Conservation (phyloP, 2,329 filamentous ascomycete species). For the Colletotrichum tropicale region DNA sequence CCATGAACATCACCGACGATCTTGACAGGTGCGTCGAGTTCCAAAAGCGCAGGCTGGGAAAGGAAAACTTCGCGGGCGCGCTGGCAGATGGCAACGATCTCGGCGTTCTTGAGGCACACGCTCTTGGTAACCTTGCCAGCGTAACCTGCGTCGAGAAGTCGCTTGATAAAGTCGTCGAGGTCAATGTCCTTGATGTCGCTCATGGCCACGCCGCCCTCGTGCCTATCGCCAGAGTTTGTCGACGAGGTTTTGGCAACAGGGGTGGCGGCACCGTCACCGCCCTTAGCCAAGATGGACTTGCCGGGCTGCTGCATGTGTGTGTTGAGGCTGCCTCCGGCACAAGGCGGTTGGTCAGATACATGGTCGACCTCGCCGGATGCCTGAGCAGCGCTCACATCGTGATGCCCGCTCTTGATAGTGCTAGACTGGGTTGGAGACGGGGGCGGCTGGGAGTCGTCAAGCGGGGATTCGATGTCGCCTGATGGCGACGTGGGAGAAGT, state of each 20-base stretch:
- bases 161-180: constrained; percentile 95
- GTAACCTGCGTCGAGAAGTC: constrained; percentile 92
- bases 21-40: constrained; percentile 94
- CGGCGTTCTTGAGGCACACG: constrained; percentile 95
- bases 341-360: constrained; percentile 88
- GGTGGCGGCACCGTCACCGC: constrained; percentile 69
- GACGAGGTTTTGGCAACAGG: constrained; percentile 54
- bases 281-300: constrained; percentile 88
- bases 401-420: constrained; percentile 68
- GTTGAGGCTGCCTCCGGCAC: constrained; percentile 64
- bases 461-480: constrained; percentile 44
- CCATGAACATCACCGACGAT: constrained; percentile 97
- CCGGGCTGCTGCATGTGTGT: constrained; percentile 72
- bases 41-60: constrained; percentile 88
- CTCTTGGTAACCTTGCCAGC: constrained; percentile 97
- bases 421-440: constrained; percentile 87
- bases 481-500: constrained; percentile 44
- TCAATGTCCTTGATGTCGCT: constrained; percentile 91
- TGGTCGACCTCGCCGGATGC: constrained; percentile 90
- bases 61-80: constrained; percentile 88
- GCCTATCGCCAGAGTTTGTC: constrained; percentile 42
- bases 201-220: constrained; percentile 72
- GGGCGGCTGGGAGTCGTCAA: constrained; percentile 64
- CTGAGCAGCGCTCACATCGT: constrained; percentile 81
- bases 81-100: constrained; percentile 92